phyloP scores from a whole-genome alignment of 768 basidiomycete species.

The Termitomyces sp. region DNA sequence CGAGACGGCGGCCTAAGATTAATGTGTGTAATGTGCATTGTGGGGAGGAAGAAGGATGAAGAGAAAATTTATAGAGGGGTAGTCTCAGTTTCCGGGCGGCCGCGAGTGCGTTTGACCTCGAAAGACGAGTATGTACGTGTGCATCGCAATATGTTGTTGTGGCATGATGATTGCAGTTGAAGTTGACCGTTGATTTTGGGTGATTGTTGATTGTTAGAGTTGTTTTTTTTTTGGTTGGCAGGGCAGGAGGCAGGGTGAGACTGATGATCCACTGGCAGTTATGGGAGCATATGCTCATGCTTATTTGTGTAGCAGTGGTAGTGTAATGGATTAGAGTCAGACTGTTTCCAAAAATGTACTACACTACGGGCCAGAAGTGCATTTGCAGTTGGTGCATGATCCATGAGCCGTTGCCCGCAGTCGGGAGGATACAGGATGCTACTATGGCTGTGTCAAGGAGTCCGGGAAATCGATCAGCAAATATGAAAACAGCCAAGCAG shows the following conservation, averaged over 20 bases:
- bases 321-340: too few species aligned
- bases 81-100: background rate
- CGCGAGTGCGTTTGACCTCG: too few species aligned
- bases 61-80: background rate
- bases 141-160: background rate
- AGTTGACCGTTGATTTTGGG: background rate
- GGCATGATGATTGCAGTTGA: background rate
- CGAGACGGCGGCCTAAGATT: background rate
- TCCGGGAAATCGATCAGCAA: too few species aligned
- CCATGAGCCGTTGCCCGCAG: background rate
- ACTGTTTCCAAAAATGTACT: too few species aligned
- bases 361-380: too few species aligned
- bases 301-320: too few species aligned
- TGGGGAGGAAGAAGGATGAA: background rate
- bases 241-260: background rate
- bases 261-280: background rate
- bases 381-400: background rate
- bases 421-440: too few species aligned
- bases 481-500: too few species aligned
- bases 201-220: background rate
- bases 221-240: background rate
- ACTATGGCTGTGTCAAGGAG: too few species aligned
- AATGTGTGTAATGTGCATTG: too few species aligned
- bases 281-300: background rate
- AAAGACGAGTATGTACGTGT: too few species aligned